A percentile compares a stretch with the other conserved stretches of the same genome.
Evolutionary conservation across 495 filamentous ascomycete species (phyloP).

Genomic region (Hypoxylon lenormandii): DNA sequence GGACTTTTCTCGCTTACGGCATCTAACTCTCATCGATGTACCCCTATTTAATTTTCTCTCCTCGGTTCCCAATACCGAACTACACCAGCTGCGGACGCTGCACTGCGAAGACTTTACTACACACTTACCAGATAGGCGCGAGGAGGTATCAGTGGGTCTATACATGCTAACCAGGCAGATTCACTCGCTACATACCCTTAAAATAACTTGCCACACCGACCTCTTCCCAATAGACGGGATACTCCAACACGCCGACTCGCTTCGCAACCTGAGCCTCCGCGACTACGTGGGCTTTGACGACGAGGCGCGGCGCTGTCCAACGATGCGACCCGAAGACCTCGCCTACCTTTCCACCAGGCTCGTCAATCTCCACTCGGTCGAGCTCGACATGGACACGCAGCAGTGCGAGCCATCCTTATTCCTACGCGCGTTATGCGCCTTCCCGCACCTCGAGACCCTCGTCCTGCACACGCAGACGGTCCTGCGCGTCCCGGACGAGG

Average conservation of each 20-base stretch:
- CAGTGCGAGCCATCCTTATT: slow-evolving; percentile 27
- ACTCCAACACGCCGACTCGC: slow-evolving; percentile 36
- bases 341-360: slow-evolving; percentile 31
- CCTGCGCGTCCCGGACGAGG: slow-evolving; percentile 18
- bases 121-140: slow-evolving; percentile 29
- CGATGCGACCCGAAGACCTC: slow-evolving; percentile 36
- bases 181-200: slow-evolving; percentile 33
- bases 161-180: slow-evolving; percentile 44
- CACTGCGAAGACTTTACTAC: slow-evolving; percentile 48
- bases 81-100: slow-evolving; percentile 40
- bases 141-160: slow-evolving; percentile 35
- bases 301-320: slow-evolving; percentile 43
- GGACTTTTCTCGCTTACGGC: slow-evolving; percentile 50
- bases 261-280: slow-evolving; percentile 42
- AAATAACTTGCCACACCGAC: slow-evolving; percentile 39
- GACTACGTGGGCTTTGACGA: slow-evolving; percentile 48
- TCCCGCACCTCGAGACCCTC: slow-evolving; percentile 37
- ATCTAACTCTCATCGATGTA: slow-evolving; percentile 47
- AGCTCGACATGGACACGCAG: slow-evolving; percentile 48
- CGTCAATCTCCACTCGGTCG: slow-evolving; percentile 25
- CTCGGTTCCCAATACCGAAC: slow-evolving; percentile 38
- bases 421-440: slow-evolving; percentile 32
- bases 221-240: slow-evolving; percentile 44
- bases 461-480: slow-evolving; percentile 49
- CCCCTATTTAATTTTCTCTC: slow-evolving; percentile 48